A percentile compares a stretch with the other conserved stretches of the same genome.
phyloP scores from a whole-genome alignment of 306 rosid species.

The Rubus parviflorus region DNA sequence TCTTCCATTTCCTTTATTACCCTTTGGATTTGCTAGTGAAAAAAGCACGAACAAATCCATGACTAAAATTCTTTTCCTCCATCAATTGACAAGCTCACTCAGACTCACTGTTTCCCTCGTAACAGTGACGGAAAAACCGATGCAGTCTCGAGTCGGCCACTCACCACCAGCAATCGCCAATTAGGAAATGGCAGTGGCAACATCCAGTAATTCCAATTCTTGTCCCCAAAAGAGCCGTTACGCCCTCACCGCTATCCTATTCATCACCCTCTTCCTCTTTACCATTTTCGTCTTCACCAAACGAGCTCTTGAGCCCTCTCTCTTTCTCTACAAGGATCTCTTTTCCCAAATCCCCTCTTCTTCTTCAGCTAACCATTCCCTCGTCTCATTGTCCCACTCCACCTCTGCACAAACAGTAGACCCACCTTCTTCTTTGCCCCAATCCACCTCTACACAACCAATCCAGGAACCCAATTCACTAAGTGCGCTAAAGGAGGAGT shows the following conservation, averaged over 20 bases:
- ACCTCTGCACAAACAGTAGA: neutral
- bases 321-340: conserved; percentile 52
- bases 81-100: neutral
- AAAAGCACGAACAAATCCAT: too few relatives aligned
- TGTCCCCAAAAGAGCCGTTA: conserved; percentile 37
- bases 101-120: neutral
- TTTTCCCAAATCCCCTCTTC: conserved; percentile 35
- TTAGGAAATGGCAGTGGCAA: conserved; percentile 5
- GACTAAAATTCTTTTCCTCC: neutral
- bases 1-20: too few relatives aligned
- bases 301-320: conserved; percentile 45
- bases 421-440: conserved; percentile 16
- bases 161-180: neutral
- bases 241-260: conserved; percentile 40
- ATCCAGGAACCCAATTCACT: conserved; percentile 16
- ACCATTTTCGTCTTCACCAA: conserved; percentile 45
- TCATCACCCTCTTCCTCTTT: conserved; percentile 47
- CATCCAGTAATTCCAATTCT: conserved; percentile 9
- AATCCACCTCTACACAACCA: conserved; percentile 23
- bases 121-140: neutral
- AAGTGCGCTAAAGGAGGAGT: neutral
- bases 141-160: neutral
- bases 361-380: conserved; percentile 5
- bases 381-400: conserved; percentile 11
- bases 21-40: too few relatives aligned